These are phyloP conservation scores for Cupressus sempervirens DNA, from an alignment of 75 land plant species.

Conservation along the genomic window DNA sequence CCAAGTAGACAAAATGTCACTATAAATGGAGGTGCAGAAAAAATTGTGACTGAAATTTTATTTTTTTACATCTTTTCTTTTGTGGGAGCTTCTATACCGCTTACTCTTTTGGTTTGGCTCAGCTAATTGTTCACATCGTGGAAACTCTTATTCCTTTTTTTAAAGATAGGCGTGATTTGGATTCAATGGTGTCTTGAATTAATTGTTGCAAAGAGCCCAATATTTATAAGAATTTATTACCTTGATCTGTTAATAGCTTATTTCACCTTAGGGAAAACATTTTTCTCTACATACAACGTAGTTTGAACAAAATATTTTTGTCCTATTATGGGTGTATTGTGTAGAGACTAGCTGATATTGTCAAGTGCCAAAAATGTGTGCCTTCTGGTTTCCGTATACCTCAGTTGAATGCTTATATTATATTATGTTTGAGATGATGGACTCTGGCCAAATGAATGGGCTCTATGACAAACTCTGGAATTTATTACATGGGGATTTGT, in stretches of 20 bases:
- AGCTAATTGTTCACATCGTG: too few species aligned
- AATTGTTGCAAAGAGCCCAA: neutral
- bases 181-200: too few species aligned
- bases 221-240: neutral
- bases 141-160: too few species aligned
- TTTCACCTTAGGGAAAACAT: neutral
- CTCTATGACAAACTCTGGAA: slow-evolving; percentile 61
- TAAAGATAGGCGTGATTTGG: too few species aligned
- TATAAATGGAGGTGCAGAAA: too few species aligned
- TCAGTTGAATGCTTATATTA: slow-evolving; percentile 67
- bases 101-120: too few species aligned
- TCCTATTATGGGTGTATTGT: slow-evolving; percentile 12
- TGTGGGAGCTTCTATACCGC: too few species aligned
- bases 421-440: slow-evolving; percentile 42
- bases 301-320: neutral
- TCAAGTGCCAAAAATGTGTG: slow-evolving; percentile 72
- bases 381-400: slow-evolving; percentile 90
- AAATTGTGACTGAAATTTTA: too few species aligned
- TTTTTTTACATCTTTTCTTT: too few species aligned
- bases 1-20: too few species aligned
- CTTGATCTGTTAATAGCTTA: neutral
- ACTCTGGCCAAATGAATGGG: slow-evolving; percentile 44
- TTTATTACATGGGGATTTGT: slow-evolving; percentile 49
- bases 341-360: slow-evolving; percentile 74
- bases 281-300: neutral